These are phyloP conservation scores for Cystobasidium onofrii DNA, from an alignment of 768 basidiomycete genomes.

Conservation along the genomic window DNA sequence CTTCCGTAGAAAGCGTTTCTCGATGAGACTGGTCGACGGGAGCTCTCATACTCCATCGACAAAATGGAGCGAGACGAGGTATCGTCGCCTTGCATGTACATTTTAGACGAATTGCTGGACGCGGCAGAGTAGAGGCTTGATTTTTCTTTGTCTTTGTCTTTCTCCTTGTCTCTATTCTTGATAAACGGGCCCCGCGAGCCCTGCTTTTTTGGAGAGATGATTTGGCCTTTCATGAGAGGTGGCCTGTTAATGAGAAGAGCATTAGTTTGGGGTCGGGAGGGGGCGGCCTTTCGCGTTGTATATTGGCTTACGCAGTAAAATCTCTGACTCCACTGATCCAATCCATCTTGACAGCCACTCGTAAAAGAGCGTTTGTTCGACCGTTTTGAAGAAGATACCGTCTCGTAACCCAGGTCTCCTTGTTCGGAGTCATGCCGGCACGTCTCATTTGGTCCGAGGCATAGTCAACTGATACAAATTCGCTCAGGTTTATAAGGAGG, in stretches of 20 bases:
- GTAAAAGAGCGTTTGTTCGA: slow-evolving; percentile 40
- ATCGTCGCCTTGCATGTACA: not conserved
- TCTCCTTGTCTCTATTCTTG: not conserved
- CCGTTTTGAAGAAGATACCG: slow-evolving; percentile 38
- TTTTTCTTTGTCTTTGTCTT: not conserved
- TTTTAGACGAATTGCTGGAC: not conserved
- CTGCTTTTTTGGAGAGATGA: slow-evolving; percentile 6
- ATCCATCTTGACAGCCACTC: slow-evolving; percentile 41
- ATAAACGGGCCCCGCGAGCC: not conserved
- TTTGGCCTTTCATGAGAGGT: slow-evolving; percentile 13
- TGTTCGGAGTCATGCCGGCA: not conserved
- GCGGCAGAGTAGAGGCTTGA: not conserved
- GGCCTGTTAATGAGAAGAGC: slow-evolving; percentile 8
- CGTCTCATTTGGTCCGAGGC: not conserved
- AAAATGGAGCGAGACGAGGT: not conserved
- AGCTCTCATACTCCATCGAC: not conserved
- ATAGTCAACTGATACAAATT: slow-evolving; percentile 34
- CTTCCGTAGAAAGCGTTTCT: not conserved
- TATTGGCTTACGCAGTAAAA: slow-evolving; percentile 37
- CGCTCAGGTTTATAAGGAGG: slow-evolving; percentile 37
- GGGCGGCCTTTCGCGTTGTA: too few relatives aligned
- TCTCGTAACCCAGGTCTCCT: slow-evolving; percentile 28
- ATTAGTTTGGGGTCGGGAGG: too few relatives aligned
- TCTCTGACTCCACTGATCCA: slow-evolving; percentile 36
- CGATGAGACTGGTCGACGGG: not conserved